Conservation (phyloP, 192 early-diverging fungal species). For the Linnemannia elongata region DNA sequence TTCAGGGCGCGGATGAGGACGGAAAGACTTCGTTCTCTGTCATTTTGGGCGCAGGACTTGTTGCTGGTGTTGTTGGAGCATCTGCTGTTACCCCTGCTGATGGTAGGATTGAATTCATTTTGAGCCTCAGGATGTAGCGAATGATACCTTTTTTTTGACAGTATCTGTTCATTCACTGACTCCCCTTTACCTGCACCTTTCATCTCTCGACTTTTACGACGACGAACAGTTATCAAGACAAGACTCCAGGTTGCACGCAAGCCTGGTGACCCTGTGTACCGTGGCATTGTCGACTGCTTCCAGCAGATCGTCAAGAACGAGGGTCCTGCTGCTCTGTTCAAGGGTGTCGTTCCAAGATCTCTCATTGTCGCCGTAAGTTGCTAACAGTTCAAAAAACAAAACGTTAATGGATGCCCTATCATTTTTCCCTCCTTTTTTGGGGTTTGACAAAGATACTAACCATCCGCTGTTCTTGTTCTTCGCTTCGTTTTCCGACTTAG, state of each 20-base stretch:
- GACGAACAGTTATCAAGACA: conserved; percentile 63
- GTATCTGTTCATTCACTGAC: not conserved
- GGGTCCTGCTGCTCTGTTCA: conserved; percentile 63
- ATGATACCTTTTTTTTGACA: not conserved
- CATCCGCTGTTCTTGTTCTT: not conserved
- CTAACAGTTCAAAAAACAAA: not conserved
- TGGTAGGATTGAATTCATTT: conserved; percentile 41
- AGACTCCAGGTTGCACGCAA: conserved; percentile 63
- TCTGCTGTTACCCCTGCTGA: conserved; percentile 58
- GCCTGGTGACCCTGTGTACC: conserved; percentile 52
- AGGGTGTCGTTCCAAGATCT: conserved; percentile 70
- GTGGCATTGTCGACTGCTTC: conserved; percentile 63
- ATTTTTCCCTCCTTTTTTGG: not conserved
- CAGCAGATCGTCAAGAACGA: conserved; percentile 64
- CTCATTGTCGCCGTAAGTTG: conserved; percentile 64
- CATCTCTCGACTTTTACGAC: not conserved
- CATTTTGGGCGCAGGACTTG: conserved; percentile 68
- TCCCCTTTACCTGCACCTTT: not conserved
- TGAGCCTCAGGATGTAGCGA: not conserved
- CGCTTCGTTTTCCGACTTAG: not conserved
- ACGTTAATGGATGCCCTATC: not conserved
- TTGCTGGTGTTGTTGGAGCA: conserved; percentile 57
- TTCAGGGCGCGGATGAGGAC: conserved; percentile 39
- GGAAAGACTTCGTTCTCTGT: conserved; percentile 64
- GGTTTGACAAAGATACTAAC: not conserved